These are phyloP conservation scores for Ogataea parapolymorpha DNA, from an alignment of 805 yeast genomes.

Conservation along the genomic window DNA sequence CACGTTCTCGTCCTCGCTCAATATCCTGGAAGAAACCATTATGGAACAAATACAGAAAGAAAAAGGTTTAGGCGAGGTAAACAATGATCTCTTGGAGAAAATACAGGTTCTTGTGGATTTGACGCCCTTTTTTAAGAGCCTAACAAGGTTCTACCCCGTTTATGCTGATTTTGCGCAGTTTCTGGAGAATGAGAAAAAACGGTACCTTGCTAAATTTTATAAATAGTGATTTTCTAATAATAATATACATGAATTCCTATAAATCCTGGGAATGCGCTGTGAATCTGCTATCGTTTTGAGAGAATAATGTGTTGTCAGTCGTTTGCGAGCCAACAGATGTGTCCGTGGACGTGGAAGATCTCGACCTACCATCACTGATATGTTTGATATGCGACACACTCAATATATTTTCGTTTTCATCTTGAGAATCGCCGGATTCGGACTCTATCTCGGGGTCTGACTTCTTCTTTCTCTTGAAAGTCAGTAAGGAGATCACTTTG, in stretches of 20 bases:
- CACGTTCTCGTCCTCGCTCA: conserved; percentile 38
- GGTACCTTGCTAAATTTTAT: conserved; percentile 21
- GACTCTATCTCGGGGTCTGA: conserved; percentile 7
- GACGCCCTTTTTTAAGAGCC: conserved; percentile 50
- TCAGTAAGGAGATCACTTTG: conserved; percentile 21
- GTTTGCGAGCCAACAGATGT: conserved; percentile 12
- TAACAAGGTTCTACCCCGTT: conserved; percentile 46
- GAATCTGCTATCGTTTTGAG: conserved; percentile 6
- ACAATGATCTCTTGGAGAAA: conserved; percentile 38
- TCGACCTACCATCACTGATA: conserved; percentile 15
- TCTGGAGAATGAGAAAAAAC: conserved; percentile 36
- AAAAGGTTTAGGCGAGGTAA: conserved; percentile 28
- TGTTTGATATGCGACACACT: conserved; percentile 13
- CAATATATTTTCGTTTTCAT: conserved; percentile 21
- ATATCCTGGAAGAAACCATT: conserved; percentile 44
- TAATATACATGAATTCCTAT: background rate
- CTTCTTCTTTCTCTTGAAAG: conserved; percentile 16
- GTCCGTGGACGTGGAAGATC: conserved; percentile 20
- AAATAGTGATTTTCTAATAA: background rate
- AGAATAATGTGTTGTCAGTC: conserved; percentile 20
- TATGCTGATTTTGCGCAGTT: conserved; percentile 49
- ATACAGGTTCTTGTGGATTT: conserved; percentile 47
- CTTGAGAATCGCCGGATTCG: background rate
- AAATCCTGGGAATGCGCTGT: conserved; percentile 5
- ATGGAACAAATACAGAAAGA: conserved; percentile 37